Conservation (phyloP, 139 green algal genomes). For the Asterochloris erici region DNA sequence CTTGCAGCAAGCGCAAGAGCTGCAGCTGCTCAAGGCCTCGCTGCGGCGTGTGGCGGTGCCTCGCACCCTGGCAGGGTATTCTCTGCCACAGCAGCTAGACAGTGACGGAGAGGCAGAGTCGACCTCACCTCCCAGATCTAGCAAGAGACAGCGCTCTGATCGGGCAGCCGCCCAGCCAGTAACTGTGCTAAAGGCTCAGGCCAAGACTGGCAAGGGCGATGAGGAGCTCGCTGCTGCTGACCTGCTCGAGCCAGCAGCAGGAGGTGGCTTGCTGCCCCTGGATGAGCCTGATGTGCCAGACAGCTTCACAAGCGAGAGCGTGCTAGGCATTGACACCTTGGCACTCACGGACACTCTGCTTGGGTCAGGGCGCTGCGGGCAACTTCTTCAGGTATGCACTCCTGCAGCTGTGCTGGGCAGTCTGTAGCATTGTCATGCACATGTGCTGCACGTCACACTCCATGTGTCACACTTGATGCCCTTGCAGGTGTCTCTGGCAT, state of each 20-base stretch:
- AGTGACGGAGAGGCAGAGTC: background rate
- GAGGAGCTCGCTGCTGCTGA: background rate
- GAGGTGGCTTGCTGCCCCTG: background rate
- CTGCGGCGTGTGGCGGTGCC: constrained; percentile 4
- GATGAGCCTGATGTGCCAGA: background rate
- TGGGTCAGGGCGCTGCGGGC: background rate
- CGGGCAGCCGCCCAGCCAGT: background rate
- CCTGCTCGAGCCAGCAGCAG: background rate
- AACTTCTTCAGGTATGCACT: background rate
- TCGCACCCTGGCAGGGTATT: background rate
- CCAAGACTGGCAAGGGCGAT: background rate
- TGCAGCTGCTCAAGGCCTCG: background rate
- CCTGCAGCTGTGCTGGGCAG: too few species aligned
- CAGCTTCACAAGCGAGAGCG: background rate
- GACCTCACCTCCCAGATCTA: background rate
- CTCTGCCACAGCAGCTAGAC: background rate
- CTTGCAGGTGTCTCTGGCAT: background rate
- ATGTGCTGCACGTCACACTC: background rate
- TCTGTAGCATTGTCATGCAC: background rate
- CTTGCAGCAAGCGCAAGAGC: background rate
- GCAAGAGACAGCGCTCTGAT: too few species aligned
- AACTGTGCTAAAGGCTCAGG: background rate
- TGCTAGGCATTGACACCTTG: background rate
- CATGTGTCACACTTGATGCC: background rate
- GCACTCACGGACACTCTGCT: constrained; percentile 9